Evolutionary conservation across 1,284 basidiomycete species (phyloP).

Genomic region (Agroathelia rolfsii): DNA sequence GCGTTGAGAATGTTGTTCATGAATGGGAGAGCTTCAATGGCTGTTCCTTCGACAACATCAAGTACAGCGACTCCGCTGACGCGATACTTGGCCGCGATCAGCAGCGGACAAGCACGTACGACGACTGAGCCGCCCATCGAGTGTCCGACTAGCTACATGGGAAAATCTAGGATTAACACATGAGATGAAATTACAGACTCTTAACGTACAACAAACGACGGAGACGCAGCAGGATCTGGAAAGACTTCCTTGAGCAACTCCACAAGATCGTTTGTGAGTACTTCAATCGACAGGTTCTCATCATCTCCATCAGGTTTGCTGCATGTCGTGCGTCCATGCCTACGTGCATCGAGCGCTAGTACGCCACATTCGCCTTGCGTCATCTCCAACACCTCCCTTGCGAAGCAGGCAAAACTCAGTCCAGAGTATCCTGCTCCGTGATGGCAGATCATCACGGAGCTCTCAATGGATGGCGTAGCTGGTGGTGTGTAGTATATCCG

Average conservation of each 20-base stretch:
- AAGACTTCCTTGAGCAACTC: conserved; percentile 61
- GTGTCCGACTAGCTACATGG: conserved; percentile 68
- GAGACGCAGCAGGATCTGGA: conserved; percentile 50
- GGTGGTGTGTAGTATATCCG: conserved; percentile 68
- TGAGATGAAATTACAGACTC: conserved; percentile 2
- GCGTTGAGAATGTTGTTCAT: conserved; percentile 87
- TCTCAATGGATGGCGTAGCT: too few species aligned
- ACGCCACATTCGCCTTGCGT: conserved; percentile 75
- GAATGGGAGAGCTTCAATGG: conserved; percentile 81
- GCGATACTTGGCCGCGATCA: conserved; percentile 60
- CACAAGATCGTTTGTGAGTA: conserved; percentile 64
- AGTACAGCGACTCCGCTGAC: conserved; percentile 82
- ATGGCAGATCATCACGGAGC: conserved; percentile 79
- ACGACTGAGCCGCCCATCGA: conserved; percentile 89
- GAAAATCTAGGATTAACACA: conserved; percentile 2
- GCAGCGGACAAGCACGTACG: conserved; percentile 55
- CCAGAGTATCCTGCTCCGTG: conserved; percentile 92
- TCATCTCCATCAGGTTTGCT: conserved; percentile 30
- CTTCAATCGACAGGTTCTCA: conserved; percentile 65
- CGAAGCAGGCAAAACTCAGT: conserved; percentile 82
- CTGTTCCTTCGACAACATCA: conserved; percentile 93
- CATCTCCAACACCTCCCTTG: conserved; percentile 59
- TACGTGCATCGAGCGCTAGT: conserved; percentile 74
- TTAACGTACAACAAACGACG: conserved; percentile 60
- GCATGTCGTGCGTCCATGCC: conserved; percentile 80